Conservation (phyloP, 2,329 filamentous ascomycete species). For the Fusarium siculi region DNA sequence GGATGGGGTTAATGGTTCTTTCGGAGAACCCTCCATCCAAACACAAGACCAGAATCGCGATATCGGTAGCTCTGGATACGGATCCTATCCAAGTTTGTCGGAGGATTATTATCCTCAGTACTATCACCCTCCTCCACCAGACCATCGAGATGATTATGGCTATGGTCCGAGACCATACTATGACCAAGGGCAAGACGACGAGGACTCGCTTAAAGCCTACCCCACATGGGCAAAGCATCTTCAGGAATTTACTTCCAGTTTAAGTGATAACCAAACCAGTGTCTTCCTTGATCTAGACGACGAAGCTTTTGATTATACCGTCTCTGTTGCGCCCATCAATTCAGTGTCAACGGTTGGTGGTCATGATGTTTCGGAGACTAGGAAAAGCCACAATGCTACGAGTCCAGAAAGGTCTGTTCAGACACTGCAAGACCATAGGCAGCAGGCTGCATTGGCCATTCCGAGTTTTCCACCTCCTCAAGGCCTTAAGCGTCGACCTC, state of each 20-base stretch:
- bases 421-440: fast-evolving
- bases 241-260: slow-evolving; percentile 43
- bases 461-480: fast-evolving
- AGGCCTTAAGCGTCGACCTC: fast-evolving
- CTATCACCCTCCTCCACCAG: fast-evolving
- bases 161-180: too few relatives aligned
- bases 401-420: not conserved
- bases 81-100: fast-evolving
- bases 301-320: slow-evolving; percentile 62
- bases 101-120: fast-evolving
- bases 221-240: too few relatives aligned
- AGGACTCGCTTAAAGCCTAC: not conserved
- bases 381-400: not conserved
- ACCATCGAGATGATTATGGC: too few relatives aligned
- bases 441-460: fast-evolving
- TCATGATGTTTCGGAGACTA: not conserved
- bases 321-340: slow-evolving; percentile 48
- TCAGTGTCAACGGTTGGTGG: not conserved
- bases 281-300: slow-evolving; percentile 49
- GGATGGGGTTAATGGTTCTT: too few relatives aligned
- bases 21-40: fast-evolving
- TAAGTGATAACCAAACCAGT: slow-evolving; percentile 58
- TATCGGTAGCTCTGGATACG: not conserved
- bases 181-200: fast-evolving
- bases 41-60: not conserved